Base-by-base conservation (phyloP, 805 yeast species). In the Debaryomyces maramus region DNA sequence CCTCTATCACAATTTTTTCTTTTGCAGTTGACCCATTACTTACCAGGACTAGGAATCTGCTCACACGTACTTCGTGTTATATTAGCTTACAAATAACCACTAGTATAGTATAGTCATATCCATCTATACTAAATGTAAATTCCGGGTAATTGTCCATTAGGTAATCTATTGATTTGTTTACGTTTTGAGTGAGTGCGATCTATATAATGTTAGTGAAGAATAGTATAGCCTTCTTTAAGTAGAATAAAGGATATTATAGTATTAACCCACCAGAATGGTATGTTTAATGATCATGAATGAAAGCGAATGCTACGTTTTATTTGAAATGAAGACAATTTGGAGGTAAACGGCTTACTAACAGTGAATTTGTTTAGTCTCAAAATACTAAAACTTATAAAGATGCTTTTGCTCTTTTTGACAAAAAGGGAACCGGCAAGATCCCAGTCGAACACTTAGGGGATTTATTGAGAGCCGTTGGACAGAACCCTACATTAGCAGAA, bases 341-440 rank as follows among this genome's bases (percentile, higher is more conserved):
- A 6, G 20, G 10, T 10, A 6, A 7, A 29, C 13, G 6, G 18
- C 10, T 5, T 33, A 38, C 37, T 38, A 38, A 32, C 33, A 17
- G 6, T 18, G 14, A 24, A 24, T 4, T 10, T 32, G 24, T 36
- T 10, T 35, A 66, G 72, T 65, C 71, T 14, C 72, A 65, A 60
- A 68, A 67, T 53, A 69, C 72, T 29, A 70, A 70, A 50, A 70
- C 76, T 21, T 70, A 70, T 72, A 88, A 88, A 69, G 97, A 93
- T 75, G 96, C 97, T 17, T 93, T 93, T 66, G 93, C 98, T 9
- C 80, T 93, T 33, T 93, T 91, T 60, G 99, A 93, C 71, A 90
- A 89, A 68, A 88, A 90, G 60, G 98, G 97, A 20, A 87, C 91
- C 27, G 99, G 98, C 13, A 78, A 82, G 62, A 93, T 93, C 40